Evolutionary conservation across 352 stramenopile genomes (phyloP), one percentile per base, ranked within the genome.

Genomic region (Phytophthora kernoviae): DNA sequence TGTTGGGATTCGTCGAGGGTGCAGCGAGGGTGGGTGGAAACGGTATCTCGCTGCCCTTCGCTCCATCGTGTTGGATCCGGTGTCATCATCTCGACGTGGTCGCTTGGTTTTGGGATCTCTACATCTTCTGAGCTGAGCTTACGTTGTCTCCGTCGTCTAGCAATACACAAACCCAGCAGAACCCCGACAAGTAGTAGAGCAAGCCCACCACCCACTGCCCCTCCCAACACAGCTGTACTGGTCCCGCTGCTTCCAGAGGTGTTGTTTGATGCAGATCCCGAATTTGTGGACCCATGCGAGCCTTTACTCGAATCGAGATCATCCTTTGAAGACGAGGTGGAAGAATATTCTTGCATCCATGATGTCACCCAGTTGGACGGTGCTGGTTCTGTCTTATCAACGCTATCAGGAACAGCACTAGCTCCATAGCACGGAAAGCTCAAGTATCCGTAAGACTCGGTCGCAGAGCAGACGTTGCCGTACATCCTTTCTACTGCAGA

Each of bases 381-480:
- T 6, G 61, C 49, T 45, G 61, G 54, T 9, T 47, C 20, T 22
- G 54, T 53, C 9, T 45, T n/a, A 15, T 54, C 27, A 12, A 32
- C 39, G 27, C 11, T 44, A 10, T 42, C 30, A 10, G 36, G 21
- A 14, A 53, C 33, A 30, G 53, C 12, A 36, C 53, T 37, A 9
- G 43, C 45, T 48, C 61, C 61, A 36, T 70, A 70, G 52, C 63
- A 72, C 8, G 63, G 58, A 39, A 72, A 64, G 41, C 64, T 72
- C 26, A 72, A 26, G 27, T 58, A 66, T 6, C 63, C 58, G 49
- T 68, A 66, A 32, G 17, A 21, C 15, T 51, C 22, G 2, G 41
- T 60, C n/a, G 24, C 27, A 27, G 63, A 58, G 18, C 63, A 72
- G 17, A 4, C 47, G 24, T 30, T 30, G 22, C 48, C 63, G 21